Percentiles rank a stretch among this genome's conserved stretches.
Evolutionary conservation across 805 yeast species (phyloP).

Genomic region (Zygosaccharomyces lentus): DNA sequence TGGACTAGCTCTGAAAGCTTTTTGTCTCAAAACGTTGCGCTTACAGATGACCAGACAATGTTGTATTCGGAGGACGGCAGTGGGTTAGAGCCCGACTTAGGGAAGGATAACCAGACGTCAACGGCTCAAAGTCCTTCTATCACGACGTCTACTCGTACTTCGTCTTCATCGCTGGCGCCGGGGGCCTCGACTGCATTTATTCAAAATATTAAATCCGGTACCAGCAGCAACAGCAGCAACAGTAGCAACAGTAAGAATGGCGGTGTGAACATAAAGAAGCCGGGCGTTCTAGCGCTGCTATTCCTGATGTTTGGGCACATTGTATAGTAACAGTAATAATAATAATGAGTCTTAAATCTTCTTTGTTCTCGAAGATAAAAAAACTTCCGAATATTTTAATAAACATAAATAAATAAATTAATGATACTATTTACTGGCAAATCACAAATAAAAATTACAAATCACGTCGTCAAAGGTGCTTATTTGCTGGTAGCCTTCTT

Average conservation of each 20-base stretch:
- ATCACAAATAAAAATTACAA: conserved; percentile 8
- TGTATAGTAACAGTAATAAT: neutral
- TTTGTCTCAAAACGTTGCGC: conserved; percentile 48
- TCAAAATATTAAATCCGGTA: conserved; percentile 17
- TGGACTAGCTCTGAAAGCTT: conserved; percentile 49
- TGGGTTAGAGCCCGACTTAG: conserved; percentile 57
- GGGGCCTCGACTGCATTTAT: conserved; percentile 17
- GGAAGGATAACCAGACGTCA: conserved; percentile 18
- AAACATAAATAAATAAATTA: conserved; percentile 11
- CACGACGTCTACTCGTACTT: conserved; percentile 11
- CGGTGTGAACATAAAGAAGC: conserved; percentile 6
- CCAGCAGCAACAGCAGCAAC: conserved; percentile 6
- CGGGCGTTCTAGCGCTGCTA: neutral
- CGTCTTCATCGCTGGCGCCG: conserved; percentile 8
- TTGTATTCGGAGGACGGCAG: conserved; percentile 58
- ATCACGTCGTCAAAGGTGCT: neutral
- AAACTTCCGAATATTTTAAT: neutral
- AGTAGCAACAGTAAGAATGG: conserved; percentile 7
- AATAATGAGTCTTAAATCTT: neutral
- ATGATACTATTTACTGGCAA: conserved; percentile 9
- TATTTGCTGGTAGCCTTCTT: conserved; percentile 39
- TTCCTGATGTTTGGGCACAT: neutral
- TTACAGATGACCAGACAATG: conserved; percentile 59
- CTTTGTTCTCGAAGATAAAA: neutral
- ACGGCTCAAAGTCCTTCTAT: conserved; percentile 14